phyloP scores from a whole-genome alignment of 768 basidiomycete genomes.

The Hemileccinum impolitum region DNA sequence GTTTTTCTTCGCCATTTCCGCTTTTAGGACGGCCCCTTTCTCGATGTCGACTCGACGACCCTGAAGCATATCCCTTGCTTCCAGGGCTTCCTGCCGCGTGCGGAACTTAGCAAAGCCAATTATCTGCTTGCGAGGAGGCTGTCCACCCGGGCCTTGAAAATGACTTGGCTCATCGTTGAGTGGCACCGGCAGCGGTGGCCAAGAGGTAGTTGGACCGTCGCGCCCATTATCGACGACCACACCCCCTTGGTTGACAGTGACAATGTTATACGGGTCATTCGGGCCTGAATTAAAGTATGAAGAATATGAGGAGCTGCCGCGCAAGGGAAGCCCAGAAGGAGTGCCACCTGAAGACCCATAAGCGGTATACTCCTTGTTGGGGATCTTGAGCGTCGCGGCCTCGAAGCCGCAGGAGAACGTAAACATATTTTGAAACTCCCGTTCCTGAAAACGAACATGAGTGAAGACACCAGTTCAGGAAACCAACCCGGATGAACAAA shows the following conservation, averaged over 20 bases:
- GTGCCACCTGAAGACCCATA: constrained; percentile 50
- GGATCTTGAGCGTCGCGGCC: constrained; percentile 96
- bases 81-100: constrained; percentile 80
- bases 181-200: constrained; percentile 45
- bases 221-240: constrained; percentile 77
- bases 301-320: constrained; percentile 33
- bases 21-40: constrained; percentile 90
- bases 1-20: constrained; percentile 99
- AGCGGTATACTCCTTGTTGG: constrained; percentile 84
- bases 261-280: constrained; percentile 81
- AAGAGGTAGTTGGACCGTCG: constrained; percentile 68
- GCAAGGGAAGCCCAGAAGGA: constrained; percentile 34
- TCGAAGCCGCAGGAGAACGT: constrained; percentile 95
- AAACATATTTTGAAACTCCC: constrained; percentile 99
- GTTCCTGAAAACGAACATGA: constrained; percentile 59
- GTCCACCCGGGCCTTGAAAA: constrained; percentile 30
- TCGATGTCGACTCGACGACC: constrained; percentile 90
- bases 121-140: constrained; percentile 85
- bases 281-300: constrained; percentile 46
- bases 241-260: constrained; percentile 79
- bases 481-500: constrained; percentile 37
- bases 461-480: constrained; percentile 10
- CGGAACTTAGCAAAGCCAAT: constrained; percentile 98
- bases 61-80: constrained; percentile 84
- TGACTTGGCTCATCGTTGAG: constrained; percentile 32